Evolutionary conservation across 1,284 basidiomycete species (phyloP).

Genomic region (Ceratobasidium sp.): DNA sequence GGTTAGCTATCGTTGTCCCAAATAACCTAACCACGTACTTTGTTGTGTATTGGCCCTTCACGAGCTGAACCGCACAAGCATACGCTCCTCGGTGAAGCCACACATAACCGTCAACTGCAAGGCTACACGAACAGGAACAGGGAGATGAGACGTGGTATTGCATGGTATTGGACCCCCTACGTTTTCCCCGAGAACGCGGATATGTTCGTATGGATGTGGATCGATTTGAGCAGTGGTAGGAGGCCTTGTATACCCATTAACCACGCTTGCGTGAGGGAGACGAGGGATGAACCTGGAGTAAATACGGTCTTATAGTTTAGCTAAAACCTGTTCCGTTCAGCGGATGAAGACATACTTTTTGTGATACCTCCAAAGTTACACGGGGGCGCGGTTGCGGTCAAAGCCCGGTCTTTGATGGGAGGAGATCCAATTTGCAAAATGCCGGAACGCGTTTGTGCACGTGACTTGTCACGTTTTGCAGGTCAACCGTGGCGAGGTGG

Average conservation of each 20-base stretch:
- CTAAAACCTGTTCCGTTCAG: neutral
- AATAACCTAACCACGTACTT: slow-evolving; percentile 64
- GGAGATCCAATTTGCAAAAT: slow-evolving; percentile 21
- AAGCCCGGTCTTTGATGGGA: neutral
- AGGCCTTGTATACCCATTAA: slow-evolving; percentile 95
- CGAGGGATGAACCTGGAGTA: neutral
- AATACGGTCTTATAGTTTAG: neutral
- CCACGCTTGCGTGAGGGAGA: neutral
- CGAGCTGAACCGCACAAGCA: slow-evolving; percentile 91
- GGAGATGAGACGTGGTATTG: slow-evolving; percentile 43
- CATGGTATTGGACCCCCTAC: slow-evolving; percentile 50
- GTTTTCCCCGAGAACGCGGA: slow-evolving; percentile 86
- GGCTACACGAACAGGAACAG: slow-evolving; percentile 51
- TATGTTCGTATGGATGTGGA: slow-evolving; percentile 82
- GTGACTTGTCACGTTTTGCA: slow-evolving; percentile 20
- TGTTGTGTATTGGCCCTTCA: slow-evolving; percentile 83
- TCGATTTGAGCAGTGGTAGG: slow-evolving; percentile 91
- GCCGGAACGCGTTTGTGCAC: slow-evolving; percentile 14
- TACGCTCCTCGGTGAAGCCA: slow-evolving; percentile 98
- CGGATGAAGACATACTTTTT: neutral
- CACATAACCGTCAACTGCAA: slow-evolving; percentile 92
- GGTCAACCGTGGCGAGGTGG: neutral
- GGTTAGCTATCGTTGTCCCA: slow-evolving; percentile 15
- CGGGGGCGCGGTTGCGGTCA: slow-evolving; percentile 17
- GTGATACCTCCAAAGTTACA: neutral